Evolutionary conservation across 163 green algal genomes (phyloP), one percentile per base, ranked within the genome.

Genomic region (Trebouxia gelatinosa): DNA sequence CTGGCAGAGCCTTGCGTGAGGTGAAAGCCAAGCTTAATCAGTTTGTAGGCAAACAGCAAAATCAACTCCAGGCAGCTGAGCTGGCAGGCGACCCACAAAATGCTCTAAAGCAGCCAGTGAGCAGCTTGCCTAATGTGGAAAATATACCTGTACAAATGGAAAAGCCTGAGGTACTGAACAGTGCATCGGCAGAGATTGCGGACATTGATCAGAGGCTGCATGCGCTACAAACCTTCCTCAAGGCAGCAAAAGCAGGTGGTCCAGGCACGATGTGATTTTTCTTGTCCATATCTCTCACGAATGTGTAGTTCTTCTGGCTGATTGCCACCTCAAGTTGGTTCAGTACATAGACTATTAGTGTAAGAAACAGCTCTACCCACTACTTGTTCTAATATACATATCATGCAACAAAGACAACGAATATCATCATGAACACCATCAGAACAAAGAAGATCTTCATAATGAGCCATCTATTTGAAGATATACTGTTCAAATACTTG

Each of bases 401-500:
- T 75, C 26, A 84, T 23, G 80, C 80, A 34, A 84, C 54, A 57
- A 85, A 85, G 26, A 85, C 68, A 23, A 85, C 35, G 46, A 85
- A 85, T 17, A 85, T 43, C 17, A 85, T 67, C 13, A 85, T 46
- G 76, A 85, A 85, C 3, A 80, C 6, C 67, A 85, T 67, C 23
- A 85, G 28, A 19, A 85, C 80, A 70, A 77, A 67, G 28, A 85
- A 85, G 0, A 85, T 58, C 48, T 99, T 99, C 79, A 98, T 87
- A 38, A 97, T 87, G 19, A 99, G 88, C 95, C 94, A 98, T 19
- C 94, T 84, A 81, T 99, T 99, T 57, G 83, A 93, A 5, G 85
- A 94, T 54, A 99, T 95, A 48, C 82, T 92, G 84, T 94, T 96
- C 11, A 98, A 80, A 85, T 99, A 98, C 83, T 97, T 98, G 39